These are phyloP conservation scores for Fonsecaea pedrosoi DNA, from an alignment of 2,329 filamentous ascomycete species.

Conservation along the genomic window DNA sequence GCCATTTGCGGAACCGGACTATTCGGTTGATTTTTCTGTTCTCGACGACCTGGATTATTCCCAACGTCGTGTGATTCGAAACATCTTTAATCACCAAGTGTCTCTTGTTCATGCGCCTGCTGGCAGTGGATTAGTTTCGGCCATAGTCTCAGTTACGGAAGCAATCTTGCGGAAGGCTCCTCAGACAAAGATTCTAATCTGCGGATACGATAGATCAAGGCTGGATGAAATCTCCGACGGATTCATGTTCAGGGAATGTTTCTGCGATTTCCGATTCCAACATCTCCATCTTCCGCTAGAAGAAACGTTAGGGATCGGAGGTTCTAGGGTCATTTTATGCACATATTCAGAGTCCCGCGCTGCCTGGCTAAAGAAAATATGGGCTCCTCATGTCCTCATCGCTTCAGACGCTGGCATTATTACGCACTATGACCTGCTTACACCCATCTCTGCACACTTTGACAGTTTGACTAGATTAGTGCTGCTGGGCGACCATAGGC, in stretches of 20 bases:
- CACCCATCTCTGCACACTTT: not conserved
- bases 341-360: not conserved
- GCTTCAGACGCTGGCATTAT: conserved; percentile 2
- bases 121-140: not conserved
- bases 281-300: conserved; percentile 1
- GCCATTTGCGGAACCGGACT: conserved; percentile 8
- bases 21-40: conserved; percentile 2
- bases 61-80: not conserved
- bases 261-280: conserved; percentile 6
- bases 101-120: conserved; percentile 11
- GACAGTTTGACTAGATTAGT: not conserved
- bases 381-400: conserved; percentile 1
- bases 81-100: conserved; percentile 11
- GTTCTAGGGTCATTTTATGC: conserved; percentile 8
- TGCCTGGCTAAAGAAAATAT: not conserved
- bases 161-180: conserved; percentile 10
- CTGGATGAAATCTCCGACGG: not conserved
- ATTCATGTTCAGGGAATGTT: not conserved
- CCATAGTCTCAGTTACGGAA: conserved; percentile 1
- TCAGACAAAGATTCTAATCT: not conserved
- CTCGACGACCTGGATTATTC: not conserved
- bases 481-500: conserved; percentile 10
- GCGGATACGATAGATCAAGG: not conserved
- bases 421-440: conserved; percentile 4
- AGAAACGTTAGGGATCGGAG: not conserved